A percentile compares a stretch with the other conserved stretches of the same genome.
Evolutionary conservation across 73 alveolate genomes (phyloP).

Genomic region (Tetrahymena thermophila): DNA sequence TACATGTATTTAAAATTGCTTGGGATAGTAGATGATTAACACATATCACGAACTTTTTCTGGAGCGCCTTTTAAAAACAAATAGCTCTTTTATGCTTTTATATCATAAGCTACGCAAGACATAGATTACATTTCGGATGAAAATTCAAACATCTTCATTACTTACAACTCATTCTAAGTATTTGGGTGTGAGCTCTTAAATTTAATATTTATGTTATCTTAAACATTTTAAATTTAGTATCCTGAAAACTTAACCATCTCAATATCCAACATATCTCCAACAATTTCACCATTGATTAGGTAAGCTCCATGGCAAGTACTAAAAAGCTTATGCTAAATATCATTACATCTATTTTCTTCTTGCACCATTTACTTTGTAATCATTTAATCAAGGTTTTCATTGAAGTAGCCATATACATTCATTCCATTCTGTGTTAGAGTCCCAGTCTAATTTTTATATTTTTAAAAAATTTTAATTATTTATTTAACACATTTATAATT

Average conservation of each 20-base stretch:
- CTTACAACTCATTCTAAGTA: background rate
- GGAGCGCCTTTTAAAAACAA: conserved; percentile 38
- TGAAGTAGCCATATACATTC: background rate
- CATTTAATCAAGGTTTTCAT: background rate
- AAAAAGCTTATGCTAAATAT: background rate
- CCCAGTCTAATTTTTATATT: conserved; percentile 2
- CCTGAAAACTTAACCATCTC: conserved; percentile 17
- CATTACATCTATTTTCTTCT: background rate
- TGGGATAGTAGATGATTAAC: background rate
- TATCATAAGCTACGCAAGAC: conserved; percentile 21
- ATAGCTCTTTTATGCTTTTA: background rate
- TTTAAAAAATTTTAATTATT: background rate
- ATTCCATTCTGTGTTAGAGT: conserved; percentile 32
- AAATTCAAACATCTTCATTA: conserved; percentile 17
- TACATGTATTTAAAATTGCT: background rate
- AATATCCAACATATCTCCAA: conserved; percentile 27
- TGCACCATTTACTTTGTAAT: background rate
- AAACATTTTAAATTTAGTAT: conserved; percentile 4
- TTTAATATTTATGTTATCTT: background rate
- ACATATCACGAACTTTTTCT: background rate
- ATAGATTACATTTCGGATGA: conserved; percentile 15
- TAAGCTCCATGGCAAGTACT: conserved; percentile 14
- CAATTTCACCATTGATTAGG: conserved; percentile 6
- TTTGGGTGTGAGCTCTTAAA: background rate
- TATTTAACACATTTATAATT: no score